phyloP scores from a whole-genome alignment of 129 eudicot species.

The Artemisia annua region DNA sequence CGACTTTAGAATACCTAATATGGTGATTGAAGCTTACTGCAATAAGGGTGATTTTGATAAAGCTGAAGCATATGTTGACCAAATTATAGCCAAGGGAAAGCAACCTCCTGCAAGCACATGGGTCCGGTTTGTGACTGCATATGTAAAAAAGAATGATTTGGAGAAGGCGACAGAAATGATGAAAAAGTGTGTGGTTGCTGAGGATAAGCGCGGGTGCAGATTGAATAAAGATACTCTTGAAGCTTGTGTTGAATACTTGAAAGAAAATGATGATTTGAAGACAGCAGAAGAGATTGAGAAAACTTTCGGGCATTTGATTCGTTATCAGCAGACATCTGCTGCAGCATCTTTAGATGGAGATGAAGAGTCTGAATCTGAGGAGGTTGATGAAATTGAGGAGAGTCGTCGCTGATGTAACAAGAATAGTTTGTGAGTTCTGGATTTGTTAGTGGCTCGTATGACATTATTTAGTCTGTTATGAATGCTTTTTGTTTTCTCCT shows the following conservation, averaged over 20 bases:
- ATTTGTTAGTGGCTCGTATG: slow-evolving; percentile 14
- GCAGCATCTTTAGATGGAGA: slow-evolving; percentile 23
- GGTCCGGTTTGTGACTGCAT: slow-evolving; percentile 48
- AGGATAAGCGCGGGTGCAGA: slow-evolving; percentile 23
- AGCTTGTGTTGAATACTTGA: slow-evolving; percentile 40
- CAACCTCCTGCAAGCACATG: slow-evolving; percentile 44
- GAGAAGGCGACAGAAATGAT: slow-evolving; percentile 48
- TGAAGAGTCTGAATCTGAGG: slow-evolving; percentile 6
- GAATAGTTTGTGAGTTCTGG: slow-evolving; percentile 1
- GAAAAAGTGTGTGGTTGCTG: slow-evolving; percentile 36
- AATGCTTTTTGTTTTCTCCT: not conserved
- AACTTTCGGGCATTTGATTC: slow-evolving; percentile 18
- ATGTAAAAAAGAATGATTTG: slow-evolving; percentile 37
- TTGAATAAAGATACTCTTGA: slow-evolving; percentile 29
- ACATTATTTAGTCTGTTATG: not conserved
- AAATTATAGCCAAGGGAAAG: slow-evolving; percentile 38
- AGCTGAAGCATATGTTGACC: slow-evolving; percentile 58
- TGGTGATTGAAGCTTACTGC: slow-evolving; percentile 45
- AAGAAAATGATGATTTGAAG: slow-evolving; percentile 32
- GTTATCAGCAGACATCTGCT: not conserved
- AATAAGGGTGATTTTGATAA: slow-evolving; percentile 38
- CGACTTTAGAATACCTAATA: slow-evolving; percentile 56
- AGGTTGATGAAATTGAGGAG: slow-evolving; percentile 19
- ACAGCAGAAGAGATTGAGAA: slow-evolving; percentile 26
- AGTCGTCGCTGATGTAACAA: slow-evolving; percentile 5